Percentiles rank a stretch among this genome's conserved stretches.
phyloP scores from a whole-genome alignment of 139 green algal genomes.

The Monoraphidium neglectum region DNA sequence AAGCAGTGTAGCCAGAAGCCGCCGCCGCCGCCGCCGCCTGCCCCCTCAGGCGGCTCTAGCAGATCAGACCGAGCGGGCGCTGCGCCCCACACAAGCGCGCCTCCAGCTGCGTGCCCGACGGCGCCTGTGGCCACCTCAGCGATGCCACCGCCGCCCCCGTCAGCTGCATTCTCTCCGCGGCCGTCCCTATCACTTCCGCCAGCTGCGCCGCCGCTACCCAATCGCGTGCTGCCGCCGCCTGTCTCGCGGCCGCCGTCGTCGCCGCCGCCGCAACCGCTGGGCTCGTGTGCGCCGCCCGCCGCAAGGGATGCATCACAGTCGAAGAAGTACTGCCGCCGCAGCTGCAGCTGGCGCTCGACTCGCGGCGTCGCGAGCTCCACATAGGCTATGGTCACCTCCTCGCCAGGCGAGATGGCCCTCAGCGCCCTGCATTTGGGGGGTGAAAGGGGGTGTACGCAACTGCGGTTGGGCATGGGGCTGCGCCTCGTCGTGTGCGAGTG shows the following conservation, averaged over 20 bases:
- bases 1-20: too few species aligned
- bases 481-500: not conserved
- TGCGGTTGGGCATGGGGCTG: not conserved
- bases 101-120: too few species aligned
- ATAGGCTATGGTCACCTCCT: slow-evolving; percentile 80
- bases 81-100: too few species aligned
- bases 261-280: slow-evolving; percentile 3
- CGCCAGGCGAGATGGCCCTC: slow-evolving; percentile 39
- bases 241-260: not conserved
- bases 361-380: slow-evolving; percentile 68
- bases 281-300: too few species aligned
- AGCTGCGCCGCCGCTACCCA: not conserved
- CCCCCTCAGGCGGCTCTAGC: too few species aligned
- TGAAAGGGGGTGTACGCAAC: not conserved
- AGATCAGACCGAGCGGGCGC: too few species aligned
- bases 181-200: not conserved
- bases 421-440: slow-evolving; percentile 49
- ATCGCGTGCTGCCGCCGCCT: not conserved
- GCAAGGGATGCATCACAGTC: slow-evolving; percentile 64
- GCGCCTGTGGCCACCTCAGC: too few species aligned
- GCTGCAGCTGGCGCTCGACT: slow-evolving; percentile 55
- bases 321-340: slow-evolving; percentile 69
- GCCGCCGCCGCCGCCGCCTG: too few species aligned
- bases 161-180: too few species aligned
- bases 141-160: too few species aligned